These are phyloP conservation scores for Penicillium pancosmium DNA, from an alignment of 495 filamentous ascomycete species.

Conservation along the genomic window DNA sequence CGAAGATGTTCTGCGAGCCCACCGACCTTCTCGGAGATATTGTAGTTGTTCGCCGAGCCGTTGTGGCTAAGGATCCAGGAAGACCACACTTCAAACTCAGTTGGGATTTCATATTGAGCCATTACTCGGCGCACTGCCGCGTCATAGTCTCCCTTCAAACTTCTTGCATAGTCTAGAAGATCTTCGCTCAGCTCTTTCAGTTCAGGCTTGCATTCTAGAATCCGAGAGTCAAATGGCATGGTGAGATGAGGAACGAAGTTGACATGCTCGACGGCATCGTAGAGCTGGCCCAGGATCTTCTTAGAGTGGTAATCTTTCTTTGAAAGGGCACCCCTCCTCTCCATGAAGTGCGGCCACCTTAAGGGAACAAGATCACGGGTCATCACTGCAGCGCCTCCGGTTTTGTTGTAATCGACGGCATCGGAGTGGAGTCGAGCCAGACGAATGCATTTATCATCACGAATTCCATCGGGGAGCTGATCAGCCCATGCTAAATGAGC, in stretches of 20 bases:
- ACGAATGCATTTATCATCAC: conserved; percentile 68
- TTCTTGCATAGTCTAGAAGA: conserved; percentile 58
- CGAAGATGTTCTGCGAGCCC: conserved; percentile 63
- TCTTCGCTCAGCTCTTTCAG: conserved; percentile 49
- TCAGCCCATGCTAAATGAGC: conserved; percentile 85
- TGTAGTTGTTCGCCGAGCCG: conserved; percentile 71
- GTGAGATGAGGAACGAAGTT: conserved; percentile 73
- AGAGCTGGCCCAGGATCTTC: conserved; percentile 81
- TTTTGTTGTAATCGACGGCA: conserved; percentile 93
- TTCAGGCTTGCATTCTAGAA: conserved; percentile 60
- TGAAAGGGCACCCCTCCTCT: conserved; percentile 57
- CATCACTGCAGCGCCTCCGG: conserved; percentile 76
- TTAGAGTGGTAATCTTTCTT: conserved; percentile 64
- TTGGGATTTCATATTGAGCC: conserved; percentile 81
- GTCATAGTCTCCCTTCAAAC: conserved; percentile 79
- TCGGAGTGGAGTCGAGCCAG: conserved; percentile 84
- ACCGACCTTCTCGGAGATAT: conserved; percentile 80
- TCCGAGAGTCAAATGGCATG: conserved; percentile 73
- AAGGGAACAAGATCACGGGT: conserved; percentile 57
- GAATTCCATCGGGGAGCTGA: conserved; percentile 59
- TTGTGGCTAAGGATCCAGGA: conserved; percentile 78
- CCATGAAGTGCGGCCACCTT: conserved; percentile 90
- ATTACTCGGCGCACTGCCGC: conserved; percentile 74
- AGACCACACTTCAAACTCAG: conserved; percentile 91
- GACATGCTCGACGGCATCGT: conserved; percentile 67